Base-by-base conservation (phyloP, 306 rosid species). In the Dryas alaskensis region DNA sequence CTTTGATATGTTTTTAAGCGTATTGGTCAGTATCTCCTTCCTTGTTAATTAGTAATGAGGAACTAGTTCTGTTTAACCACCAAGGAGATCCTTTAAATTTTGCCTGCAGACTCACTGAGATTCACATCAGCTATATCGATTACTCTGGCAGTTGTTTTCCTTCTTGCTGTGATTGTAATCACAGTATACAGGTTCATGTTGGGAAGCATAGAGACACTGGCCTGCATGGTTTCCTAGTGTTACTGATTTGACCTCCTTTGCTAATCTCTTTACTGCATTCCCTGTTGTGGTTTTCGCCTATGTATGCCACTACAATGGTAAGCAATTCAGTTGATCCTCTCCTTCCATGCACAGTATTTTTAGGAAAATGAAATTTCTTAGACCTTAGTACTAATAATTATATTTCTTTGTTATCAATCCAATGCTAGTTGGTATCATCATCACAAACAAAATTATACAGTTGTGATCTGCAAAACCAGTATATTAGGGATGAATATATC, bases 261-360 rank as follows among this genome's bases (percentile, higher is more conserved):
- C 69, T 49, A 67, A 76, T 60, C 74, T 83, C 47, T 79, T 79
- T 40, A 83, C 86, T 3, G 79, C 78, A 0, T 75, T 76, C 69
- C 84, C 84, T 10, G 73, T 76, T 63, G 54, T 83, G 40, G 86
- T 79, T 52, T 67, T 73, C 57, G 79, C 86, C 4, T 83, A 79
- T 50, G 72, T 83, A 62, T 83, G 86, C 74, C 86, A 83, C 64
- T 83, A 61, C 65, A 83, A 83, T 50, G 84, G 86, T 83, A 72
- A 63, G 78, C 65, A 64, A 19, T 19, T 19, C 19, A 55, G 5
- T 48, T 73, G 57, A 48, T 17, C 13, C 22, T 31, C 13, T 57
- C n/a, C 55, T 54, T 54, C 27, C 27, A 7, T 54, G 27, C 19
- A 7, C 27, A 17, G 4, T 16, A 17, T 54, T 54, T 17, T 31